phyloP scores from a whole-genome alignment of 768 basidiomycete genomes.

The Leccinum disarticulatum region DNA sequence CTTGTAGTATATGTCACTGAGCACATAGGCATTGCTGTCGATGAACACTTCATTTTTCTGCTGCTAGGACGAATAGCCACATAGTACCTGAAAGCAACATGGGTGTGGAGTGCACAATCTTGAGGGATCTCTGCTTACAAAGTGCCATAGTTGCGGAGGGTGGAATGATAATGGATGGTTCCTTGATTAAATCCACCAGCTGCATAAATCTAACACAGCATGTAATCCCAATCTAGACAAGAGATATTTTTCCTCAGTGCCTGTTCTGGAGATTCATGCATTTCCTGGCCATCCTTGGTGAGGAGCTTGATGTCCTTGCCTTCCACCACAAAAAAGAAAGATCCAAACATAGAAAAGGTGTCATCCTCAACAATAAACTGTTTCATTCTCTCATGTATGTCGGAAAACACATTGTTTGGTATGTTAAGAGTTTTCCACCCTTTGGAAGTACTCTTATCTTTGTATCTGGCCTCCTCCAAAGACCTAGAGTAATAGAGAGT shows the following conservation, averaged over 20 bases:
- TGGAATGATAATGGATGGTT: not conserved
- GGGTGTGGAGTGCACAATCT: constrained; percentile 2
- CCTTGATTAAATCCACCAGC: not conserved
- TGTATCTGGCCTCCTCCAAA: constrained; percentile 4
- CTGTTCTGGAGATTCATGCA: not conserved
- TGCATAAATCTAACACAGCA: not conserved
- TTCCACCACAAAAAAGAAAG: constrained; percentile 15
- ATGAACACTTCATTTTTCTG: not conserved
- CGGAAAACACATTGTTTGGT: not conserved
- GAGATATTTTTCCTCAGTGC: not conserved
- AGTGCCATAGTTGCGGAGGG: not conserved
- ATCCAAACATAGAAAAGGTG: constrained; percentile 4
- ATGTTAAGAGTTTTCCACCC: not conserved
- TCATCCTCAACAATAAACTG: not conserved
- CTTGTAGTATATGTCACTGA: not conserved
- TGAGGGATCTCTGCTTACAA: constrained; percentile 18
- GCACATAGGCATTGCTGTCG: constrained; percentile 11
- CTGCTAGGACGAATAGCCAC: constrained; percentile 6
- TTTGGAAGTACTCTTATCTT: not conserved
- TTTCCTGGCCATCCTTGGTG: constrained; percentile 7
- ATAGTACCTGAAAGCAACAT: constrained; percentile 15
- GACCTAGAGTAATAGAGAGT: not conserved
- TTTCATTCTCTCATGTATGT: not conserved
- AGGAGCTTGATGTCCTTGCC: constrained; percentile 16
- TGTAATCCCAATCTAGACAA: constrained; percentile 9